A percentile compares a stretch with the other conserved stretches of the same genome.
phyloP scores from a whole-genome alignment of 495 filamentous ascomycete genomes.

The Penicillium goetzii region DNA sequence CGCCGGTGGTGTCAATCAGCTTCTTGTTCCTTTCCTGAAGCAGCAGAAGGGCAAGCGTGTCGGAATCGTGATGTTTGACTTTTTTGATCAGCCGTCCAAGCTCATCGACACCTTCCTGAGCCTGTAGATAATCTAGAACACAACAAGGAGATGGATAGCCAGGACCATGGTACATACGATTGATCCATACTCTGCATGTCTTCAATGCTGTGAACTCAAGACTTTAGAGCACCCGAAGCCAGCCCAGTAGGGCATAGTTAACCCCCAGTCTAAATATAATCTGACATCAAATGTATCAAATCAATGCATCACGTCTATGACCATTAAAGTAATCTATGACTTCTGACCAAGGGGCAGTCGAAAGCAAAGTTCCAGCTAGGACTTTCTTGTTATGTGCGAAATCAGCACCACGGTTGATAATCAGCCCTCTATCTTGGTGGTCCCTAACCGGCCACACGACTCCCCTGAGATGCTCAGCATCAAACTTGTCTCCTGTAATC shows the following conservation, averaged over 20 bases:
- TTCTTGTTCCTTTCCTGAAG: slow-evolving; percentile 26
- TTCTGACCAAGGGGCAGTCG: neutral
- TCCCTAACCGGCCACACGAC: neutral
- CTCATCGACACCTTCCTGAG: slow-evolving; percentile 25
- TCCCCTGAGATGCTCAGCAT: neutral
- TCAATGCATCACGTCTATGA: neutral
- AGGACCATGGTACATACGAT: neutral
- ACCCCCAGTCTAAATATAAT: too few relatives aligned
- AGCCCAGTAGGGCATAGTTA: too few relatives aligned
- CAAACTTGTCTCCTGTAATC: too few relatives aligned
- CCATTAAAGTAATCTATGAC: neutral
- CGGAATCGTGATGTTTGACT: slow-evolving; percentile 58
- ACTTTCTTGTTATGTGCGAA: neutral
- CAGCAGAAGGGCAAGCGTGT: slow-evolving; percentile 31
- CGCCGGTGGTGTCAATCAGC: slow-evolving; percentile 43
- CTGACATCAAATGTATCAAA: neutral
- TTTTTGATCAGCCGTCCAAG: slow-evolving; percentile 30
- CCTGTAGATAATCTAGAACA: slow-evolving; percentile 4
- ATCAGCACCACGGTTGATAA: neutral
- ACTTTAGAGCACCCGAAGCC: too few relatives aligned
- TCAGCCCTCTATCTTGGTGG: neutral
- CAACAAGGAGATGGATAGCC: neutral
- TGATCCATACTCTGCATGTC: neutral
- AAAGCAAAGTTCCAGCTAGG: neutral
- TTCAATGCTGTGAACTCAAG: too few relatives aligned